phyloP scores from a whole-genome alignment of 768 basidiomycete species.

The Lactarius deliciosus region DNA sequence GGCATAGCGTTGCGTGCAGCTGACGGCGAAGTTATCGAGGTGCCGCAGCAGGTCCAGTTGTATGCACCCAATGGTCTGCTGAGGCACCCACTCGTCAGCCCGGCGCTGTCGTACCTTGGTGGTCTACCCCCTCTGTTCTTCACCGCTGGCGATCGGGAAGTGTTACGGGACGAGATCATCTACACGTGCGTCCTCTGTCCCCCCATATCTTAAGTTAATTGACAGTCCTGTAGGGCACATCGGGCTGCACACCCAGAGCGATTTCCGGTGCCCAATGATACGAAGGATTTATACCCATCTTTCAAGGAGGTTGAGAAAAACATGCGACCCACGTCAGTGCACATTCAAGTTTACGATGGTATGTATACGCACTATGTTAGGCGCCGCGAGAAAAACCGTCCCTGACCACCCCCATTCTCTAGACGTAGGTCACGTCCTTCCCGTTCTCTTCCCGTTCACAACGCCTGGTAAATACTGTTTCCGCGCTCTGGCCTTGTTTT shows the following conservation, averaged over 20 bases:
- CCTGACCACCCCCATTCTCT: constrained; percentile 2
- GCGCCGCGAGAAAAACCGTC: constrained; percentile 17
- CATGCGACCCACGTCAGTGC: constrained; percentile 70
- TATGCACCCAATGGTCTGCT: constrained; percentile 81
- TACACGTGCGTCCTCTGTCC: constrained; percentile 59
- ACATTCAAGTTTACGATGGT: constrained; percentile 93
- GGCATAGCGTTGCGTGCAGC: constrained; percentile 45
- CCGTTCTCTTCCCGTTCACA: constrained; percentile 72
- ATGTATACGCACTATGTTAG: constrained; percentile 23
- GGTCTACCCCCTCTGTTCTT: constrained; percentile 86
- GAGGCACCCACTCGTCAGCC: constrained; percentile 80
- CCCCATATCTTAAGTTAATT: not conserved
- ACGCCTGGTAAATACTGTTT: constrained; percentile 80
- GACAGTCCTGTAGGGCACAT: constrained; percentile 60
- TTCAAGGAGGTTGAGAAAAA: constrained; percentile 54
- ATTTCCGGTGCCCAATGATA: constrained; percentile 51
- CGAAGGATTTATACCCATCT: constrained; percentile 54
- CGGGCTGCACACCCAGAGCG: constrained; percentile 82
- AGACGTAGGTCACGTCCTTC: constrained; percentile 75
- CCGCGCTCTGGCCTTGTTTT: constrained; percentile 72
- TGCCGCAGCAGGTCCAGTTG: constrained; percentile 77
- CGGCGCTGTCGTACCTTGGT: constrained; percentile 78
- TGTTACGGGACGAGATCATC: constrained; percentile 87
- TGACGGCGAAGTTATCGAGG: constrained; percentile 52
- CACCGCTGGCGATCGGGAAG: constrained; percentile 87